Base-by-base conservation (phyloP, 441 rosid species). In the Capsella rubella region DNA sequence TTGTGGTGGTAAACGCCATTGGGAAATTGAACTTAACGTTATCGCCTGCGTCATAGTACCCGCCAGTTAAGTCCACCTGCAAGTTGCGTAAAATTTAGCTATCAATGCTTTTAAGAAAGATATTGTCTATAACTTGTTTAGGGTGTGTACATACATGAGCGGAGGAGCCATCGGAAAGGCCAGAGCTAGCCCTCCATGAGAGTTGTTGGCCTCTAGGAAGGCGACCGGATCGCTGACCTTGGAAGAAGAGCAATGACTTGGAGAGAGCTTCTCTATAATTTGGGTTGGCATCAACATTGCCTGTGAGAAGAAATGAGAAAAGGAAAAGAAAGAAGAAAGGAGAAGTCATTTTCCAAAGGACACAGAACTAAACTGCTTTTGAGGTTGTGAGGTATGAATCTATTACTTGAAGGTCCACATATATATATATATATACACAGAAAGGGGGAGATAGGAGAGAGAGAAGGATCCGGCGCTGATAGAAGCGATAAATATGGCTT, bases 191-290 rank as follows among this genome's bases (percentile, higher is more conserved):
- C 83, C 96, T 84, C 98, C 98, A 94, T 4, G 80, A 39, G 67
- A 93, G 6, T 37, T 75, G 71, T 65, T 90, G 93, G 47, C 77
- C 77, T 21, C 65, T 25, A 31, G 97, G 89, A 39, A 91, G 87
- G 39, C 74, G 86, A 53, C 97, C 98, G 0, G 98, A 91, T 70
- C 96, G 83, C 85, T 93, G 98, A 5, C 92, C 98, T 76, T 93
- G 90, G 72, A 93, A 93, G 82, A 93, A 94, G 65, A 94, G 35
- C 8, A 94, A 66, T 60, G 98, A 91, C 78, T 90, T 94, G 15
- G 87, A 81, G 9, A 94, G 80, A 3, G 98, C 98, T 8, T 94
- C 98, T 69, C 45, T 84, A 81, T 94, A 94, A 79, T 90, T 84
- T 5, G 95, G 98, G 59, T 79, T 91, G 32, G 85, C 84, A 27